Base-by-base conservation (phyloP, 2,329 filamentous ascomycete species). In the Apiospora kogelbergensis region DNA sequence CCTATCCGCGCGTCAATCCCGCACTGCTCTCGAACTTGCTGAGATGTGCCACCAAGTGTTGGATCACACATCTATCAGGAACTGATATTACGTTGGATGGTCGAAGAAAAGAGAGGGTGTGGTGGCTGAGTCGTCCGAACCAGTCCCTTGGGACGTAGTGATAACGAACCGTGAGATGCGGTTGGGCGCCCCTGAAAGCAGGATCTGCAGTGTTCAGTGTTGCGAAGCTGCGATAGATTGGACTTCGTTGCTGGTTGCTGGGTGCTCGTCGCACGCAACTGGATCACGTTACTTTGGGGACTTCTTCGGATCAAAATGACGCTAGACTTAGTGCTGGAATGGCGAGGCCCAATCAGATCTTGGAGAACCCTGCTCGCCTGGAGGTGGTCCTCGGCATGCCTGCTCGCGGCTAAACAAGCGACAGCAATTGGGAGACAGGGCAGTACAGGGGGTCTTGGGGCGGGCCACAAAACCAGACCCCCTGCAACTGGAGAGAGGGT, bases 311-410 rank as follows among this genome's bases (percentile, higher is more conserved):
- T 41, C 63, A 41, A 15, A 44, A 17, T 6, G 63, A 26, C 17
- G n/a, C 63, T 65, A 24, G 63, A 40, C 37, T 60, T 60, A 65
- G 63, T 74, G 73, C 70, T 70, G 74, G 70, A 72, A 65, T 15
- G 44, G 17, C 46, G 26, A 66, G 45, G 66, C 65, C 77, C 77
- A 78, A 78, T 78, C 69, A 71, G 68, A 45, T 33, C 69, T 70
- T 45, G 70, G 75, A 72, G 70, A 77, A 72, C 77, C 77, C 66
- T 77, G 76, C 65, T 71, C 75, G 69, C 72, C 75, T 76, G 74
- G 76, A 73, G 13, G 48, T 71, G 70, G 71, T 68, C 30, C 64
- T 46, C 64, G 26, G 9, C 64, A 66, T 66, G 73, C 74, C 69
- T 74, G 75, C 67, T 71, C 69, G 67, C 66, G 67, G 71, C 71